Conservation (phyloP, 257 asterid species). For the Solanum medicagineum region DNA sequence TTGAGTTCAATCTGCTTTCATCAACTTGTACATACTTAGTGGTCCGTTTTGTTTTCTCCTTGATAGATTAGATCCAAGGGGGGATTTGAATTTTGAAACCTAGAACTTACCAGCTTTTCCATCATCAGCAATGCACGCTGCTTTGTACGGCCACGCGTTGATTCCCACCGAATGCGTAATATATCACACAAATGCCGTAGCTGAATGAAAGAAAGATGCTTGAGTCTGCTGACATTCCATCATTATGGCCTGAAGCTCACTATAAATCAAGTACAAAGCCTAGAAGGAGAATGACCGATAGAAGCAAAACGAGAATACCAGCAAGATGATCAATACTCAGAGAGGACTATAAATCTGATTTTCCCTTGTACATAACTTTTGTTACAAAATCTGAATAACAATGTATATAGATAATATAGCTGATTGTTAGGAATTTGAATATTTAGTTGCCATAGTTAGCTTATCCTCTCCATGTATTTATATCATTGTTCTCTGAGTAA, state of each 20-base stretch:
- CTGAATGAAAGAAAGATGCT: constrained; percentile 18
- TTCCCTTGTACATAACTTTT: neutral
- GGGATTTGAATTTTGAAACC: neutral
- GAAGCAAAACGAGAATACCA: neutral
- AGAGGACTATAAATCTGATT: neutral
- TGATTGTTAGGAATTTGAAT: no score
- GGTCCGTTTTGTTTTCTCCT: neutral
- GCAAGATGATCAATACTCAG: neutral
- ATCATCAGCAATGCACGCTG: constrained; percentile 85
- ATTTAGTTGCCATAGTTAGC: no score
- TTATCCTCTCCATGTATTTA: no score
- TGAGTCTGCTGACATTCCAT: neutral
- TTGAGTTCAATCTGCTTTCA: neutral
- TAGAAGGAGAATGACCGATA: neutral
- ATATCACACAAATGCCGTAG: constrained; percentile 49
- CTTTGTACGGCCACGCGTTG: constrained; percentile 82
- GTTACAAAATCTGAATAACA: no score
- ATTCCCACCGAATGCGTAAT: constrained; percentile 82
- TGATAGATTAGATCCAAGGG: neutral
- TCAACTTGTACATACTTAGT: neutral
- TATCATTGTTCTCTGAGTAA: no score
- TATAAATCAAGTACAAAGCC: neutral
- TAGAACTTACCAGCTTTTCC: constrained; percentile 56
- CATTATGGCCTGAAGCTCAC: neutral
- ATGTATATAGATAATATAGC: no score